Evolutionary conservation across 805 yeast species (phyloP).

Genomic region (Clavispora asparagi): DNA sequence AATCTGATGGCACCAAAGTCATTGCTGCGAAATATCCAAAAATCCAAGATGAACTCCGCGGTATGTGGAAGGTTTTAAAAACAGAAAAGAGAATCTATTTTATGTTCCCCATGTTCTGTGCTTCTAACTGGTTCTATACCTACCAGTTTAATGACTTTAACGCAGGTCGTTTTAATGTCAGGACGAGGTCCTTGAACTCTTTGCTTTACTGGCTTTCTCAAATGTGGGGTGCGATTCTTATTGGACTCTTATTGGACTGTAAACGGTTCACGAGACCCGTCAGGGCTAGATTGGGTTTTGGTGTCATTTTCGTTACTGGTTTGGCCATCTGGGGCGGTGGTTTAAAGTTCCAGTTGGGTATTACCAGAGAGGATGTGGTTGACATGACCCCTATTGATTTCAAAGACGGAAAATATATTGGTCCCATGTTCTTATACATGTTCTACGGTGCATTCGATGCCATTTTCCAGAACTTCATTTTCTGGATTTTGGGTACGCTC

Average conservation of each 20-base stretch:
- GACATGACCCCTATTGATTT: slow-evolving; percentile 37
- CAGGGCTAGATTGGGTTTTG: slow-evolving; percentile 45
- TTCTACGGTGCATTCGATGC: slow-evolving; percentile 60
- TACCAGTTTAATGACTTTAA: slow-evolving; percentile 59
- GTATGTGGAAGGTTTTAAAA: slow-evolving; percentile 32
- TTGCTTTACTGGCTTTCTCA: slow-evolving; percentile 58
- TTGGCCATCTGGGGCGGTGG: slow-evolving; percentile 60
- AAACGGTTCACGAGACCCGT: slow-evolving; percentile 34
- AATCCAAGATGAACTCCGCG: slow-evolving; percentile 41
- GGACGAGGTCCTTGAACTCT: slow-evolving; percentile 59
- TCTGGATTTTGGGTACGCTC: slow-evolving; percentile 57
- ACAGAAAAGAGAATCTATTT: slow-evolving; percentile 42
- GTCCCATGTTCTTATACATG: slow-evolving; percentile 59
- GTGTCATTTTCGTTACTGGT: slow-evolving; percentile 32
- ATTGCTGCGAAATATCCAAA: slow-evolving; percentile 40
- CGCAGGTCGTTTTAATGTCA: slow-evolving; percentile 49
- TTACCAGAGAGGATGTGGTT: slow-evolving; percentile 32
- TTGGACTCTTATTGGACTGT: slow-evolving; percentile 48
- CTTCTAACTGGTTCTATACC: slow-evolving; percentile 64
- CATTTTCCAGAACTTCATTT: slow-evolving; percentile 51
- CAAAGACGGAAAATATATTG: slow-evolving; percentile 43
- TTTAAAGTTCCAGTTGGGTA: slow-evolving; percentile 39
- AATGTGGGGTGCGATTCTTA: slow-evolving; percentile 49
- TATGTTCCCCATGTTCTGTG: slow-evolving; percentile 57
- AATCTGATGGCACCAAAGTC: slow-evolving; percentile 46